Base-by-base conservation (phyloP, 2,329 filamentous ascomycete genomes). In the Claviceps spartinae region DNA sequence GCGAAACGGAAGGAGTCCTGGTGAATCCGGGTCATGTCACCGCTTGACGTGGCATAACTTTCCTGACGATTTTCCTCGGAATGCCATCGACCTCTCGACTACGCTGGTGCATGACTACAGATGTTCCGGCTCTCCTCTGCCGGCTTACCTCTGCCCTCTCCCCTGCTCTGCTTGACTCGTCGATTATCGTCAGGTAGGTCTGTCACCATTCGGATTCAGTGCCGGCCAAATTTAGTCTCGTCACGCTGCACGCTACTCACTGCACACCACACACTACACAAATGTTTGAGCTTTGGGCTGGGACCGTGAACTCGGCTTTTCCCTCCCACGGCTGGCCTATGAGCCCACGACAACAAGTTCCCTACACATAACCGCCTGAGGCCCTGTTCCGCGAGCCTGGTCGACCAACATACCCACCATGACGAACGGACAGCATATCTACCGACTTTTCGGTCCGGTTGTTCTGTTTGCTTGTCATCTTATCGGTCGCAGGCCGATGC, bases 361-460 rank as follows among this genome's bases (percentile, higher is more conserved):
- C 24, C 14, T 5, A 41, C n/a, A 48, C 18, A 16, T 37, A 42
- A 38, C 22, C 22, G 47, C 37, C 37, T 41, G 37, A 9, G 30
- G 30, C 9, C 16, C 22, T 26, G 24, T 37, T 26, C 5, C 14
- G 22, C 11, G 22, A 41, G 13, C 36, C 14, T 13, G 22, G 22
- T 20, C 40, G 16, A 49, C 30, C 26, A 22, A n/a, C 34, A 26
- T 37, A 24, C 9, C 24, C 41, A 42, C 6, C 13, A 24, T 14
- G 48, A 46, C 36, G 20, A 34, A 50, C 16, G n/a, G 44, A 42
- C n/a, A 40, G 7, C 14, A 46, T 50, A 42, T 42, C 53, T 52
- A 54, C 53, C 53, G 53, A 54, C 53, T 50, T 48, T 40, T 54
- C 50, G 53, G 53, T 52, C 53, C 53, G 53, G 42, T 51, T 36